Conservation (phyloP, 2,329 filamentous ascomycete genomes). For the Sporothrix luriei region DNA sequence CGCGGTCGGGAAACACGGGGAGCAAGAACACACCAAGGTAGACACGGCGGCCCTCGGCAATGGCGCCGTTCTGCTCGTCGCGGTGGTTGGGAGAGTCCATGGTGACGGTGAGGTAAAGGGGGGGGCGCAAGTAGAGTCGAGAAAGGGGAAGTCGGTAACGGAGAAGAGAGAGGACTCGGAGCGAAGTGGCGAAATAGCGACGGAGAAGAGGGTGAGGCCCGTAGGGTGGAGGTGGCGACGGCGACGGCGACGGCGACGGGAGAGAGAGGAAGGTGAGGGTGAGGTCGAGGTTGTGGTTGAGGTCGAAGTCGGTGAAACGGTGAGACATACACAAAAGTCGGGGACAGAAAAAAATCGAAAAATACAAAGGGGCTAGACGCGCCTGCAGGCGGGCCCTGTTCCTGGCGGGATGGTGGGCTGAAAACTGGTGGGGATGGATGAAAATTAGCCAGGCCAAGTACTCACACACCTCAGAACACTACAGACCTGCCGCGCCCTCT, state of each 20-base stretch:
- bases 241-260: not conserved
- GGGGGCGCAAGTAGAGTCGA: not conserved
- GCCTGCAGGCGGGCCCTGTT: not conserved
- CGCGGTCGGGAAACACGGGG: not conserved
- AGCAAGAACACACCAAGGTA: slow-evolving; percentile 27
- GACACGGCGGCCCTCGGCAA: slow-evolving; percentile 34
- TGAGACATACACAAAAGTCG: slow-evolving; percentile 2
- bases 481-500: too few species aligned
- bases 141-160: not conserved
- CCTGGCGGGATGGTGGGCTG: not conserved
- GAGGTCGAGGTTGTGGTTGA: not conserved
- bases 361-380: slow-evolving; percentile 22
- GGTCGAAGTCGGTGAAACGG: slow-evolving; percentile 16
- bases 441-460: too few species aligned
- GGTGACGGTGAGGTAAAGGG: not conserved
- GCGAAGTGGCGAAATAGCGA: not conserved
- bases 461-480: too few species aligned
- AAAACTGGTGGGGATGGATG: not conserved
- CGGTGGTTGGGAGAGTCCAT: slow-evolving; percentile 29
- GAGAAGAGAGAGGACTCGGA: too few species aligned
- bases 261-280: not conserved
- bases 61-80: slow-evolving; percentile 27
- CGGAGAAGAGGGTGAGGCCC: not conserved
- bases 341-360: slow-evolving; percentile 21
- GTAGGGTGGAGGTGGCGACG: not conserved